Conservation (phyloP, 352 stramenopile species). For the Thalassiosira hispida region DNA sequence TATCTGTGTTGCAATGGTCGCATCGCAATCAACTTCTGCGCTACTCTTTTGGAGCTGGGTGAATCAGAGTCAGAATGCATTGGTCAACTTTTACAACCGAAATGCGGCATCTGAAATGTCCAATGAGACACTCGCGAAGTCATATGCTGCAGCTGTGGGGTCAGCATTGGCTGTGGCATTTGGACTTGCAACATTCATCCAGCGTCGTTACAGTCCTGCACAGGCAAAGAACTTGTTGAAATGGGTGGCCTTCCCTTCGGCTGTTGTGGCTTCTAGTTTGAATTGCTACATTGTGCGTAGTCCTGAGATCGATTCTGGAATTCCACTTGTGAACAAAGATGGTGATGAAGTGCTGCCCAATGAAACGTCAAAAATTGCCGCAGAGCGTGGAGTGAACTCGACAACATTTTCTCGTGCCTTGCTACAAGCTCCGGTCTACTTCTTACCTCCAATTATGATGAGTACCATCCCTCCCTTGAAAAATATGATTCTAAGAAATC, state of each 20-base stretch:
- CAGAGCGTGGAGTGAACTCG: constrained; percentile 72
- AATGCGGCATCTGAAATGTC: constrained; percentile 73
- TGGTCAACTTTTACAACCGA: constrained; percentile 80
- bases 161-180: constrained; percentile 82
- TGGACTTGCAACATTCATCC: constrained; percentile 78
- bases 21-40: constrained; percentile 60
- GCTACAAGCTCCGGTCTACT: constrained; percentile 83
- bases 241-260: constrained; percentile 84
- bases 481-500: constrained; percentile 42
- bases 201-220: constrained; percentile 58
- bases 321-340: constrained; percentile 70
- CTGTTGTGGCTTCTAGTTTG: constrained; percentile 77
- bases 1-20: constrained; percentile 85
- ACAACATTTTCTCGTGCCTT: constrained; percentile 80
- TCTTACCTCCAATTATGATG: constrained; percentile 76
- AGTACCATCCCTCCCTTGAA: constrained; percentile 46
- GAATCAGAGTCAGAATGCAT: constrained; percentile 86
- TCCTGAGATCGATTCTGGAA: constrained; percentile 81
- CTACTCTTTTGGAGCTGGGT: constrained; percentile 85
- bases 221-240: constrained; percentile 70
- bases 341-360: constrained; percentile 52
- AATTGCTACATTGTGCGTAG: constrained; percentile 87
- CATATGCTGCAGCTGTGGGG: constrained; percentile 76
- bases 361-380: constrained; percentile 67
- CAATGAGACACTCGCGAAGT: constrained; percentile 77